Base-by-base conservation (phyloP, 2,329 filamentous ascomycete genomes). In the Cryphonectria japonica region DNA sequence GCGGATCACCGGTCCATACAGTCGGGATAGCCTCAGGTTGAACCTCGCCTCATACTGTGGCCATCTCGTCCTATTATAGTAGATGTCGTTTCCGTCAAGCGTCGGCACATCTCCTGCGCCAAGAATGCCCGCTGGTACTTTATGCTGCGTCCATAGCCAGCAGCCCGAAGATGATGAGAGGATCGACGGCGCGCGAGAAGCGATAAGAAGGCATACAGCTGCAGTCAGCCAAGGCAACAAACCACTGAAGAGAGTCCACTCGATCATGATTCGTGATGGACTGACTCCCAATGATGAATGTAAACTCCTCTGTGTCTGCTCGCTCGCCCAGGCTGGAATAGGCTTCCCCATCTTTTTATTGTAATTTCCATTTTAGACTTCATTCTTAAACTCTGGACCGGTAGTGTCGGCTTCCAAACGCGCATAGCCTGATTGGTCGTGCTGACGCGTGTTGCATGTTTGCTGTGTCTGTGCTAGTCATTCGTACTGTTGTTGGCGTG, bases 301-400 rank as follows among this genome's bases (percentile, higher is more conserved):
- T n/a, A 50, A 8, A 50, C 37, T 39, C 37, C 37, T 6, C 2
- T 50, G 43, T 32, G 1, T 62, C 34, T 34, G 34, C 60, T 13
- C 60, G 22, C 29, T 22, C 26, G 8, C 16, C 19, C 60, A 34
- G 14, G 34, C 22, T 62, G 19, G 13, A 14, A 34, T 1, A 37
- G 5, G 32, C 14, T 62, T 76, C 34, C 71, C 73, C 1, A 73
- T 75, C 5, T 68, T 76, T 5, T 72, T 59, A 69, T 77, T 34
- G n/a, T 60, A 1, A n/a, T 60, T 22, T 37, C 60, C 3, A 73
- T 62, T 7, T 76, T 75, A 66, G 74, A 75, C 26, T 5, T 29
- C 5, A 13, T 16, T 29, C 32, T 59, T 34, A 59, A 59, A 32
- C 54, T 59, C 29, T 59, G 7, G 26, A 32, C 54, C 59, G 34